Percentiles rank a stretch among this genome's conserved stretches.
Conservation (phyloP, 495 filamentous ascomycete genomes). For the Penicillium lagena region DNA sequence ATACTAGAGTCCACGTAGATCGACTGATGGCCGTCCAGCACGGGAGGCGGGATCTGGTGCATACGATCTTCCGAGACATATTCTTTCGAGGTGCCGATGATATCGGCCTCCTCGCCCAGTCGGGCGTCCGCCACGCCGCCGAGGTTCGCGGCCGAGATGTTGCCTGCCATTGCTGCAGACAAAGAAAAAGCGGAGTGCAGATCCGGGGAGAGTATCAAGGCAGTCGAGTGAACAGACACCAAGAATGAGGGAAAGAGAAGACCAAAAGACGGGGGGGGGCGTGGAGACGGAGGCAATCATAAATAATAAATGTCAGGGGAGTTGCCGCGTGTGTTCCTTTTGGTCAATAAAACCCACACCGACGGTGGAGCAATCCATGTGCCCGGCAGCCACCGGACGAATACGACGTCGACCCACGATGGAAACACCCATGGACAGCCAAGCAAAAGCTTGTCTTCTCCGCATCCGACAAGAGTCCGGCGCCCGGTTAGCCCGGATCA, state of each 20-base stretch:
- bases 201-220: too few species aligned
- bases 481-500: too few species aligned
- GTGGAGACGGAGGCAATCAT: constrained; percentile 42
- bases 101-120: constrained; percentile 7
- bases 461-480: neutral
- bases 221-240: too few species aligned
- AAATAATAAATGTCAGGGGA: constrained; percentile 43
- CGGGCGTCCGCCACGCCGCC: constrained; percentile 11
- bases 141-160: constrained; percentile 8
- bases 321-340: too few species aligned
- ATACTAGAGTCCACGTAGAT: constrained; percentile 19
- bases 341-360: too few species aligned
- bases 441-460: constrained; percentile 7
- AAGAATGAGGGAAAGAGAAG: too few species aligned
- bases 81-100: constrained; percentile 10
- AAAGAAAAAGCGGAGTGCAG: too few species aligned
- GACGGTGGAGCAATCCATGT: too few species aligned
- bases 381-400: too few species aligned
- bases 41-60: constrained; percentile 8
- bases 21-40: neutral
- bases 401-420: too few species aligned
- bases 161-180: constrained; percentile 3
- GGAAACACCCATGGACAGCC: too few species aligned
- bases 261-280: neutral
- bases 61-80: neutral